Evolutionary conservation across 768 basidiomycete species (phyloP).

Genomic region (Russula olivacea): DNA sequence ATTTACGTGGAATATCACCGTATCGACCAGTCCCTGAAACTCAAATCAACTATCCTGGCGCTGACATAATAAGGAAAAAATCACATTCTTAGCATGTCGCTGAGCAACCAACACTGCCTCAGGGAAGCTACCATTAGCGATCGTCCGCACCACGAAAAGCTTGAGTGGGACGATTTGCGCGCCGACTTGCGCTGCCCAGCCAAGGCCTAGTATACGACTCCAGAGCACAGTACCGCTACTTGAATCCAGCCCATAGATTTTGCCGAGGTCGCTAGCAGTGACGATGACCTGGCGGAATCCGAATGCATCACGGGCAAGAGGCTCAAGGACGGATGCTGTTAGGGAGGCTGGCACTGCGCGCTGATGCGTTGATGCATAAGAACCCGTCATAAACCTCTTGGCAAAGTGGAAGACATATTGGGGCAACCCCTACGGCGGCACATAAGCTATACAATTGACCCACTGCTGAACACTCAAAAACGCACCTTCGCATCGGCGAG

Average conservation of each 20-base stretch:
- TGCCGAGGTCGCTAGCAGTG: constrained; percentile 62
- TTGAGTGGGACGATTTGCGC: constrained; percentile 53
- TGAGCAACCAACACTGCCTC: constrained; percentile 61
- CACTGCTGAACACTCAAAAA: not conserved
- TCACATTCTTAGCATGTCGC: constrained; percentile 55
- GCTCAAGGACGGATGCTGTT: constrained; percentile 33
- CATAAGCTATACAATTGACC: not conserved
- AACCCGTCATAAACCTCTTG: constrained; percentile 65
- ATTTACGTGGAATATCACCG: constrained; percentile 70
- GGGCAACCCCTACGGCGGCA: constrained; percentile 53
- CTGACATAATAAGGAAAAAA: constrained; percentile 8
- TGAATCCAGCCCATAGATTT: constrained; percentile 78
- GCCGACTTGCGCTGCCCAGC: constrained; percentile 55
- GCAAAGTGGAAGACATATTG: constrained; percentile 59
- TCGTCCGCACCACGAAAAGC: constrained; percentile 49
- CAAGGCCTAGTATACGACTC: constrained; percentile 71
- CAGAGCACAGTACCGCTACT: constrained; percentile 72
- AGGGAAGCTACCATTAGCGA: constrained; percentile 43
- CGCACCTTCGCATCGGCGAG: constrained; percentile 52
- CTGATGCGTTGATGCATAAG: constrained; percentile 48
- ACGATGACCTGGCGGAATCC: constrained; percentile 85
- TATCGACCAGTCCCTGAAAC: constrained; percentile 54
- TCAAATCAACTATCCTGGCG: constrained; percentile 11
- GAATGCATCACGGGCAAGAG: constrained; percentile 65
- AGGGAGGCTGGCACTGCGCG: constrained; percentile 31